Evolutionary conservation across 148 eudicot genomes (phyloP).

Genomic region (Vaccinium myrtillus): DNA sequence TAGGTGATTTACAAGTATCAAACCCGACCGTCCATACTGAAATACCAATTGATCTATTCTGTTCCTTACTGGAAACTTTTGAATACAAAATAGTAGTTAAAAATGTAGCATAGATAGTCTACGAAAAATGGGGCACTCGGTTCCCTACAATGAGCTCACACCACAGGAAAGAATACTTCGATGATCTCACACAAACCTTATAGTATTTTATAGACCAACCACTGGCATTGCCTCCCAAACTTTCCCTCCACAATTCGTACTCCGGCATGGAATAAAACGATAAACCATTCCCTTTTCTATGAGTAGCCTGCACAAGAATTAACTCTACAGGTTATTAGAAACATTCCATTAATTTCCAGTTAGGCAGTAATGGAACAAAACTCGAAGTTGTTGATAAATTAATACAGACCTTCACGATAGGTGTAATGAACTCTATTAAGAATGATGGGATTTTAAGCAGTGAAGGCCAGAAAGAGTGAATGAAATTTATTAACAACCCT

Average conservation of each 20-base stretch:
- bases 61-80: neutral
- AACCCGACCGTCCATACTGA: no score
- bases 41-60: neutral
- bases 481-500: conserved; percentile 83
- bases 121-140: no score
- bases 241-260: conserved; percentile 70
- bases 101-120: neutral
- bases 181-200: conserved; percentile 51
- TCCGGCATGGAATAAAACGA: conserved; percentile 86
- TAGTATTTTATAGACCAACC: conserved; percentile 88
- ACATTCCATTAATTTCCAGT: neutral
- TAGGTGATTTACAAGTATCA: neutral
- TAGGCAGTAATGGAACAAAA: neutral
- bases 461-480: conserved; percentile 96
- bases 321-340: neutral
- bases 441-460: conserved; percentile 79
- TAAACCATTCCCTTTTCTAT: conserved; percentile 35
- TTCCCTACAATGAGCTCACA: neutral
- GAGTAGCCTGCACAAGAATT: conserved; percentile 54
- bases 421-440: conserved; percentile 81
- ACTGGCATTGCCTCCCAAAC: conserved; percentile 43
- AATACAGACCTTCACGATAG: conserved; percentile 72
- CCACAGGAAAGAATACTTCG: conserved; percentile 4
- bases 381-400: neutral
- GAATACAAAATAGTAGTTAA: neutral